Base-by-base conservation (phyloP, 768 basidiomycete genomes). In the Collybiopsis luxurians region DNA sequence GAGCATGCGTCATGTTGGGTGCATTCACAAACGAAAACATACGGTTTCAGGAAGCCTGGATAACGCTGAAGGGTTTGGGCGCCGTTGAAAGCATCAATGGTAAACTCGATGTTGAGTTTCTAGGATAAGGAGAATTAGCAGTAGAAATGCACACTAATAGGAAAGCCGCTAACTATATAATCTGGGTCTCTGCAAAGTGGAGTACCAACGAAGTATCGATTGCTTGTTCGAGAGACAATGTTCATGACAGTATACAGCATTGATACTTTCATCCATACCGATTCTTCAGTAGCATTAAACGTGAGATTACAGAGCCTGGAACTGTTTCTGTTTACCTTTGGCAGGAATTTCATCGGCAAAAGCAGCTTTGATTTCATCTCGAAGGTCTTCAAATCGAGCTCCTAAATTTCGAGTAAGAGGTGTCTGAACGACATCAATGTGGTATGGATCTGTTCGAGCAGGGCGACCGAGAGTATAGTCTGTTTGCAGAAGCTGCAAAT, bases 41-140 rank as follows among this genome's bases (percentile, higher is more conserved):
- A 80, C 79, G 77, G 75, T 59, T 73, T 74, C 11, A 80, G 50
- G 53, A 73, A 64, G 19, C 62, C 56, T 0, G 76, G 78, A 61
- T 73, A 73, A 5, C 71, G 26, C 11, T 63, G 67, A 50, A 80
- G 65, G 11, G 70, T 65, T 1, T 31, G 15, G 0, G 64, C 69
- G 1, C 60, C 62, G 6, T 62, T 63, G 0, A 71, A 57, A n/a
- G 76, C 71, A 46, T 73, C 64, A 12, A 66, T 57, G 0, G 76
- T 66, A 59, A 70, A 75, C 31, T 62, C 55, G 24, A 58, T 47
- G 24, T 55, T 61, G 17, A 55, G 39, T 6, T 36, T 30, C 54
- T 55, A 24, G 19, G 10, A 48, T 9, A 23, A 26, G 27, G 11
- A 31, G 17, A 28, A 21, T 36, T 4, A 38, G 6, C 24, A 24